Base-by-base conservation (phyloP, 2,329 filamentous ascomycete species). In the Penicillium sp. region DNA sequence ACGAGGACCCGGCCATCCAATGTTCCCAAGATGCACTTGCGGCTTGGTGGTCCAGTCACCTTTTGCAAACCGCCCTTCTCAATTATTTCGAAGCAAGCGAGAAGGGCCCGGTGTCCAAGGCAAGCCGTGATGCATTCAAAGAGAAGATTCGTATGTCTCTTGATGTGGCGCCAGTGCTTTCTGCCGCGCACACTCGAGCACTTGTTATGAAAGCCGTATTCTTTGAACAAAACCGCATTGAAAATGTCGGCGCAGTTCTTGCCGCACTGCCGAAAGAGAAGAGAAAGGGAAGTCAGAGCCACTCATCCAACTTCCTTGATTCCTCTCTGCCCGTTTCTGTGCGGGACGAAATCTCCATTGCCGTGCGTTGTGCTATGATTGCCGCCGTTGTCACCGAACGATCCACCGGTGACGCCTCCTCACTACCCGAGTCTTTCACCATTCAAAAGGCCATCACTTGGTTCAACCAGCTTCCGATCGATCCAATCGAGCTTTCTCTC, bases 21-120 rank as follows among this genome's bases (percentile, higher is more conserved):
- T 94, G 91, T 19, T 91, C 92, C 0, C 84, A 97, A 63, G 93
- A 97, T 73, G 92, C 91, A 13, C 85, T 97, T 50, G 91, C 92
- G 7, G 91, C 92, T 2, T 97, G 92, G 92, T 94, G 87, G 79
- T 95, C 92, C 0, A 91, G 86, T 61, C 81, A 88, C 54, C 80
- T 85, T 13, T 77, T 96, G 38, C 89, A 92, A 66, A 82, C 83
- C 56, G 86, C 85, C 3, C 81, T 97, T 29, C 79, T 86, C 13
- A 79, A 80, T 16, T 87, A 84, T 36, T 79, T 95, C 34, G 81
- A 83, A 41, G 75, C 77, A 15, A 73, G 80, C 33, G 82, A 82
- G 57, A 79, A 81, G 11, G 76, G 77, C 19, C 70, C 74, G 3
- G 71, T 73, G 11, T 75, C 70, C n/a, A 72, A 73, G 53, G 70